These are phyloP conservation scores for Cochlearia excelsa DNA, from an alignment of 345 rosid species.

Conservation along the genomic window DNA sequence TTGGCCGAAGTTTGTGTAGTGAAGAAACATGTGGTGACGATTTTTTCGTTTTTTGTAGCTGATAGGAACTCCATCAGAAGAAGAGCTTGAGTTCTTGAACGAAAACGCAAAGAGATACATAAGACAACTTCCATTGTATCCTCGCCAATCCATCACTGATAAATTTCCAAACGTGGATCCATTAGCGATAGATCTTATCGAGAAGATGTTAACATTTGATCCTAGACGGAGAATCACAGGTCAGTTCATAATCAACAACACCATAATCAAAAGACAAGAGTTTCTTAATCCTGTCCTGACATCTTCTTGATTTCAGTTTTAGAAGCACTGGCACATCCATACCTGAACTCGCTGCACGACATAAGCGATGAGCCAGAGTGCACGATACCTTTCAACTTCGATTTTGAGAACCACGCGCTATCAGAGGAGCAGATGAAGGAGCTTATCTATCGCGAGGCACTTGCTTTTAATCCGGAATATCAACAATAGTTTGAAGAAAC, in stretches of 20 bases:
- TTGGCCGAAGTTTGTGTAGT: neutral
- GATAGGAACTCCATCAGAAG: constrained; percentile 96
- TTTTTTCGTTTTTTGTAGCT: constrained; percentile 51
- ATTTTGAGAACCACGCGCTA: constrained; percentile 91
- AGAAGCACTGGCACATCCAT: constrained; percentile 94
- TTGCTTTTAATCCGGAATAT: constrained; percentile 95
- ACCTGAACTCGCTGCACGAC: constrained; percentile 86
- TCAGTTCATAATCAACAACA: constrained; percentile 30
- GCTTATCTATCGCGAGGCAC: constrained; percentile 82
- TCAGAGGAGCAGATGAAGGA: constrained; percentile 97
- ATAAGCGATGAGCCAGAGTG: constrained; percentile 94
- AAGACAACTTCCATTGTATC: constrained; percentile 63
- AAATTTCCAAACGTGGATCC: constrained; percentile 86
- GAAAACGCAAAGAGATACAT: constrained; percentile 97
- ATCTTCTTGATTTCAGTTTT: constrained; percentile 51
- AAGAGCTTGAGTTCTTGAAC: constrained; percentile 78
- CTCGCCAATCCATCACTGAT: constrained; percentile 78
- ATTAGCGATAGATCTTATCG: constrained; percentile 85
- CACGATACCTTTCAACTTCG: constrained; percentile 82
- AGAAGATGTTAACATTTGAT: constrained; percentile 97
- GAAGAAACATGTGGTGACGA: constrained; percentile 5
- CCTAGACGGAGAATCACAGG: constrained; percentile 91
- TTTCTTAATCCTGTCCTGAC: constrained; percentile 2
- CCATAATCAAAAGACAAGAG: constrained; percentile 1
- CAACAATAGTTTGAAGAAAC: constrained; percentile 39